Base-by-base conservation (phyloP, 257 asterid species). In the Ehretia macrophylla region DNA sequence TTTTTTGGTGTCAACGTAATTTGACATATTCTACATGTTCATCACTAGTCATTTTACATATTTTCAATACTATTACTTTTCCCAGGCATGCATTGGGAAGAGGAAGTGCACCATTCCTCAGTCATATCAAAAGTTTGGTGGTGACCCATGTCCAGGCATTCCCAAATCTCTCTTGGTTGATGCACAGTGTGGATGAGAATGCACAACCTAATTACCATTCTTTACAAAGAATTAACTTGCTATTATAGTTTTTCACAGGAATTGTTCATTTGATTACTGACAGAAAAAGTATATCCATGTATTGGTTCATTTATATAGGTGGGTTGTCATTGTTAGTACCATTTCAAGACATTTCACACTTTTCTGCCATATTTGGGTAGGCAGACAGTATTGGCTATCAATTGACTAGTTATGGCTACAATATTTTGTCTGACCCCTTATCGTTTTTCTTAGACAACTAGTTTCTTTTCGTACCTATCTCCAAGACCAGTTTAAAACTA, bases 61-160 rank as follows among this genome's bases (percentile, higher is more conserved):
- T 46, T 32, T 23, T 63, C 20, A 13, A 32, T 27, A 52, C 23
- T 47, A 27, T 52, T 57, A 60, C 32, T 48, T 69, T n/a, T 62
- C 10, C 1, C 75, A 83, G 95, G 86, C 79, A 67, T 85, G 91
- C 71, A 58, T 77, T 52, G 87, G 87, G 72, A 85, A 70, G 81
- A 79, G 47, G 47, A 60, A 2, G 54, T 85, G 87, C 63, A 51
- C 82, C 8, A 62, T 83, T 47, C 77, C 79, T 61, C 72, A 35
- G 47, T 77, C 83, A 40, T 16, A 66, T 45, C 62, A 55, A 69
- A 62, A 5, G 51, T 81, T 83, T 58, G 86, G 93, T 39, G 86
- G 76, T 4, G 91, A 82, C 53, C 87, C 84, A 32, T 81, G 82
- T 39, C 85, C 85, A 8, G 92, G 86, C 69, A 66, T 62, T 59